Base-by-base conservation (phyloP, 495 filamentous ascomycete species). In the Echria macrotheca region DNA sequence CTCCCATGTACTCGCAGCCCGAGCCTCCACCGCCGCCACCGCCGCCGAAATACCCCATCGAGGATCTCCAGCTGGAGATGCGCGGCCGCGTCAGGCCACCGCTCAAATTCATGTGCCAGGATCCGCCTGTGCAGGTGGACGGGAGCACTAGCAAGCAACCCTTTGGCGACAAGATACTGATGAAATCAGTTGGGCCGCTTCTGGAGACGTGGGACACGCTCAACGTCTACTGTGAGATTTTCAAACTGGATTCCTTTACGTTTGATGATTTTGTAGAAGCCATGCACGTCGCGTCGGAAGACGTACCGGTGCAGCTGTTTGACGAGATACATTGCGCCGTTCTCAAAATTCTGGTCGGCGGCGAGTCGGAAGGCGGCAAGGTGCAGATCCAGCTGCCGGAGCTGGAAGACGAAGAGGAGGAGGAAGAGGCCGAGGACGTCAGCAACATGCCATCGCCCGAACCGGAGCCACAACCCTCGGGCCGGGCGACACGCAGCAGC, bases 221-320 rank as follows among this genome's bases (percentile, higher is more conserved):
- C 19, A 97, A 95, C 59, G 91, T 97, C 25, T 96, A 94, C 60
- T 94, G 89, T 57, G 87, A 95, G 59, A 84, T 96, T 8, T 95
- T 89, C 57, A 80, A 86, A 54, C 75, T 98, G 18, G 93, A 98
- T 63, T 96, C 91, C 0, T 98, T 97, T 59, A 97, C 91, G 0
- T 91, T 98, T 57, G 93, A 98, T 60, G 94, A 98, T 67, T 97
- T 87, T 58, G 68, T 95, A 15, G 87, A 96, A 58, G 86, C 91
- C 4, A 81, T 98, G 74, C 76, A 83, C 40, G 85, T 93, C 47
- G 77, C 82, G 0, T 87, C 82, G 0, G 79, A 85, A 8, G 86
- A 89, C 23, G 71, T 82, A 1, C 83, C 89, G 19, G 96, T 94
- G 44, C 83, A 96, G 61, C 74, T 98, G 0, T 86, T 96, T 55